These are phyloP conservation scores for Forsythia suspensa DNA, from an alignment of 257 asterid genomes.

Conservation along the genomic window DNA sequence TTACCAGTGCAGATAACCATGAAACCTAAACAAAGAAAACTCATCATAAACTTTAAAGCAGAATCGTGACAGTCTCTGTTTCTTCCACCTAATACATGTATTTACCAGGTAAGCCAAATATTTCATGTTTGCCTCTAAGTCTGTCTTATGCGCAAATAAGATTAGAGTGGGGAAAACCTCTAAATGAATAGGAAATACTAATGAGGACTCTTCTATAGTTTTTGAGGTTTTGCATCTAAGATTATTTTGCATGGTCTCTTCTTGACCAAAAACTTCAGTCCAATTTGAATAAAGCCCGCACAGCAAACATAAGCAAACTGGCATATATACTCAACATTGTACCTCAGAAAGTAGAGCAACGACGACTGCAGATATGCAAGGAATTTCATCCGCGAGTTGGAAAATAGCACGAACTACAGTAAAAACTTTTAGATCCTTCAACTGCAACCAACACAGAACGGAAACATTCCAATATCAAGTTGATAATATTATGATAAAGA, in stretches of 20 bases:
- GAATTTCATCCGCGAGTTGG: slow-evolving; percentile 94
- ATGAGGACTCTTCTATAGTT: neutral
- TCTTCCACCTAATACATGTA: neutral
- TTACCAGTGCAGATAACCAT: neutral
- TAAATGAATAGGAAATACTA: no score
- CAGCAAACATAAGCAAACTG: neutral
- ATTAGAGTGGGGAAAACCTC: no score
- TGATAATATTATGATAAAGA: slow-evolving; percentile 1
- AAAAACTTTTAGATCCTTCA: slow-evolving; percentile 95
- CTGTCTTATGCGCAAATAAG: no score
- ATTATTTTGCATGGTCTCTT: neutral
- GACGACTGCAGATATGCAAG: slow-evolving; percentile 96
- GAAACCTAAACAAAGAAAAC: slow-evolving; percentile 4
- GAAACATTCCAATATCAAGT: slow-evolving; percentile 8
- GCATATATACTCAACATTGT: slow-evolving; percentile 13
- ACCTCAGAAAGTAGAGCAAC: slow-evolving; percentile 99
- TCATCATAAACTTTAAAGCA: neutral
- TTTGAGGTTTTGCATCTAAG: neutral
- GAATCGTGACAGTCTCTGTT: neutral
- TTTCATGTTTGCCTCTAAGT: no score
- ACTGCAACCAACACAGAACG: slow-evolving; percentile 47
- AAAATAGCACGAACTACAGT: slow-evolving; percentile 92
- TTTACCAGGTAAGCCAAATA: neutral
- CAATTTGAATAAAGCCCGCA: neutral
- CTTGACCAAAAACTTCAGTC: neutral